Evolutionary conservation across 148 eudicot genomes (phyloP).

Genomic region (Cornus suecica): DNA sequence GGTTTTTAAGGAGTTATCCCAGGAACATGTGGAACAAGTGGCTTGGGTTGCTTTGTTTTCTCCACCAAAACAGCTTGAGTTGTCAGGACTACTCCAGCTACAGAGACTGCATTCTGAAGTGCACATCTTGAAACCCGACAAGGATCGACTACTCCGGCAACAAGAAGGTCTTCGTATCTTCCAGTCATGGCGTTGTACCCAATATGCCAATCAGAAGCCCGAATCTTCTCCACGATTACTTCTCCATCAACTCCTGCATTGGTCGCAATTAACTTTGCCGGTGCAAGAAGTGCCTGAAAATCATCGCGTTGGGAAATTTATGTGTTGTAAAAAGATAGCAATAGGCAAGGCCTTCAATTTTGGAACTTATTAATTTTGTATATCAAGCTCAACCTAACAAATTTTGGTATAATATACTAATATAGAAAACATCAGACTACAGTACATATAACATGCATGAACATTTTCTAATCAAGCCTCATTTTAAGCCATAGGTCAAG

Average conservation of each 20-base stretch:
- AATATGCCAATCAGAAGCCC: conserved; percentile 47
- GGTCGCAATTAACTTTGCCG: conserved; percentile 69
- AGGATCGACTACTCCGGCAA: conserved; percentile 79
- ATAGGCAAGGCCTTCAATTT: background rate
- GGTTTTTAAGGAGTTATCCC: conserved; percentile 49
- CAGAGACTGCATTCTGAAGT: conserved; percentile 81
- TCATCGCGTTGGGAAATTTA: conserved; percentile 8
- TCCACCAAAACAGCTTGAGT: conserved; percentile 86
- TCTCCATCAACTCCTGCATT: conserved; percentile 94
- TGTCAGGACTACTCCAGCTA: conserved; percentile 79
- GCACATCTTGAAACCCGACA: conserved; percentile 77
- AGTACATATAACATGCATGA: background rate
- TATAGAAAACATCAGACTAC: background rate
- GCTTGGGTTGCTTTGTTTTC: conserved; percentile 58
- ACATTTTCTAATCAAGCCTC: background rate
- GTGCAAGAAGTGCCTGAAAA: conserved; percentile 91
- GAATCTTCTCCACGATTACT: conserved; percentile 64
- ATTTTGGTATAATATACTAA: background rate
- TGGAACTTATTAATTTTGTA: background rate
- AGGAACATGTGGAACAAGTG: conserved; percentile 63
- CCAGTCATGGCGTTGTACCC: conserved; percentile 85
- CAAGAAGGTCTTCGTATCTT: conserved; percentile 76
- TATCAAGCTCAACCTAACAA: background rate
- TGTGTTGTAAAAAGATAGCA: background rate
- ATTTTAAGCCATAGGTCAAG: too few species aligned